Evolutionary conservation across 192 early-diverging fungal genomes (phyloP).

Genomic region (Geranomyces michiganensis): DNA sequence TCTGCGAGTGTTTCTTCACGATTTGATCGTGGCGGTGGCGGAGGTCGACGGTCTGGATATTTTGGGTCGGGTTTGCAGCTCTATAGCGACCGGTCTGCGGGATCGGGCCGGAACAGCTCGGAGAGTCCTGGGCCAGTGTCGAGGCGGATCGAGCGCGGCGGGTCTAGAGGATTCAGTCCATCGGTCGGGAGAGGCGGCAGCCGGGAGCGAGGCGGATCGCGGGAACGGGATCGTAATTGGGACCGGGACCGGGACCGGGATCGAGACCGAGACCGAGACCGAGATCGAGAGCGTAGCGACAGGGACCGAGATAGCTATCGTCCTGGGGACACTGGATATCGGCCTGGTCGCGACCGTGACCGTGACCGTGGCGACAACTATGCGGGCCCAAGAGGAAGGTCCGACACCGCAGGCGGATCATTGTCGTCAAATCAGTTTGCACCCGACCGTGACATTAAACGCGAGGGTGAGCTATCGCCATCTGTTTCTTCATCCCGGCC

Average conservation of each 20-base stretch:
- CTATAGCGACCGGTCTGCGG: not conserved
- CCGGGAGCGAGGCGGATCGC: not conserved
- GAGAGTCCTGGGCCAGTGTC: not conserved
- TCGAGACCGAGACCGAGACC: conserved; percentile 9
- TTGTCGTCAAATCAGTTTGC: too few relatives aligned
- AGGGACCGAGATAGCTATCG: not conserved
- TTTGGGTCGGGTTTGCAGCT: not conserved
- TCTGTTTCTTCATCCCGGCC: too few relatives aligned
- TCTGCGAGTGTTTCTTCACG: not conserved
- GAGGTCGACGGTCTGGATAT: conserved; percentile 7
- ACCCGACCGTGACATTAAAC: too few relatives aligned
- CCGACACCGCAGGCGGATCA: not conserved
- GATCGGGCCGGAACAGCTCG: conserved; percentile 3
- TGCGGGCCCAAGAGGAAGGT: not conserved
- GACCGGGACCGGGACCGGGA: conserved; percentile 17
- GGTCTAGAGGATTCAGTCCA: not conserved
- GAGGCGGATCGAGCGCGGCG: not conserved
- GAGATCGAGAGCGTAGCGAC: not conserved
- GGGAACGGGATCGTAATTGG: not conserved
- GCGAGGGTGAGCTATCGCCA: too few relatives aligned
- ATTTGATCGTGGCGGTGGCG: not conserved
- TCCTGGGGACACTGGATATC: not conserved
- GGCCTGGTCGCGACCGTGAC: conserved; percentile 3
- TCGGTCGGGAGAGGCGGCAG: not conserved
- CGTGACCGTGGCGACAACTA: conserved; percentile 1